Percentiles rank a stretch among this genome's conserved stretches.
Conservation (phyloP, 345 rosid genomes). For the Orychophragmus violaceus region DNA sequence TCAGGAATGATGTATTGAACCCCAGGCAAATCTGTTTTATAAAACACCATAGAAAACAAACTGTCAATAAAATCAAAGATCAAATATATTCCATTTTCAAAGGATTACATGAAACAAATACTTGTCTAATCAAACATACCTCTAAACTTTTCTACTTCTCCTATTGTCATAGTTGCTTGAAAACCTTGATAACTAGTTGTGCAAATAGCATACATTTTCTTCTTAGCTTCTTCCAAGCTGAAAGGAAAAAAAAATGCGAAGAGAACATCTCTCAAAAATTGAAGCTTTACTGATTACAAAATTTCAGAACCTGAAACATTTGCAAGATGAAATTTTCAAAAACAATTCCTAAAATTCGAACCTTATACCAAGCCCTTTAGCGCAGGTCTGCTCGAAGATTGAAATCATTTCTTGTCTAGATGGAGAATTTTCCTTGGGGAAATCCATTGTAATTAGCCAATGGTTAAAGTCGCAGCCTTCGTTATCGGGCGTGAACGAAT, state of each 20-base stretch:
- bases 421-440: constrained; percentile 50
- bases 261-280: too few relatives aligned
- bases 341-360: too few relatives aligned
- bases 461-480: constrained; percentile 89
- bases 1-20: constrained; percentile 82
- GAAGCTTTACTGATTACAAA: background rate
- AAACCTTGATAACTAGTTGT: constrained; percentile 87
- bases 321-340: too few relatives aligned
- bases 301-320: background rate
- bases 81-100: background rate
- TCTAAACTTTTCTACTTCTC: constrained; percentile 64
- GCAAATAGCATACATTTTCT: constrained; percentile 81
- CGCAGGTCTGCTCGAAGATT: constrained; percentile 70
- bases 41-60: constrained; percentile 3
- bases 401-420: constrained; percentile 69
- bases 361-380: constrained; percentile 77
- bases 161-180: constrained; percentile 81
- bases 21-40: constrained; percentile 56
- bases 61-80: constrained; percentile 13
- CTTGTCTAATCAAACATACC: constrained; percentile 29
- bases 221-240: constrained; percentile 86
- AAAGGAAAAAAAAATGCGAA: background rate
- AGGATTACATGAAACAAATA: background rate
- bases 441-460: constrained; percentile 80
- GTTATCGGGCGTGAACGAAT: constrained; percentile 63